Base-by-base conservation (phyloP, 352 stramenopile species). In the Globisporangium splendens region DNA sequence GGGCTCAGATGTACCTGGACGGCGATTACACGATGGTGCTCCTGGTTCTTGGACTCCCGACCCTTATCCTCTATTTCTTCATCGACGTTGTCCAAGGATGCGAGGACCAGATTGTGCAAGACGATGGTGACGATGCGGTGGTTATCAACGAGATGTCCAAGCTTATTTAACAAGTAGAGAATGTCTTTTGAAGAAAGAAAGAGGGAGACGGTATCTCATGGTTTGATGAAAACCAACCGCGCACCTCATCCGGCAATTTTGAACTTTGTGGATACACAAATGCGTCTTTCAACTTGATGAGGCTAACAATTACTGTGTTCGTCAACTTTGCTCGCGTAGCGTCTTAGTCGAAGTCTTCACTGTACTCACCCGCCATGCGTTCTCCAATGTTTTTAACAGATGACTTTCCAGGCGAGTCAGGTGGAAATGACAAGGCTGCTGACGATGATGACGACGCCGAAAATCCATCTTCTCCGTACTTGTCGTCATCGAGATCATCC, bases 21-120 rank as follows among this genome's bases (percentile, higher is more conserved):
- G 81, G 81, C 28, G 70, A 89, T 59, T 93, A 89, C 50, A 89
- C 75, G 0, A 55, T 77, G 1, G 71, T 86, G 24, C 54, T 93
- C 15, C 15, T 77, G 18, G 56, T 86, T 10, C 70, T 93, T 1
- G 78, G 63, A 0, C 46, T 81, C 0, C 81, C 81, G 7, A 91
- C 79, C 1, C 41, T 88, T 47, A 18, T 65, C 11, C 72, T 90
- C 12, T 93, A 89, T 59, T 66, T 68, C n/a, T 91, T 85, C 42
- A 71, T 90, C 38, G 57, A 85, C 35, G 65, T 81, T 13, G 65
- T 91, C 0, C 67, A 83, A 67, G 75, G 72, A 2, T 84, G 72
- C 22, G 77, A 93, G 43, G 81, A 91, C 18, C 73, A 88, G 41
- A 80, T 69, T 8, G 61, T 86, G 31, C 24, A 58, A 7, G 70